These are phyloP conservation scores for Stylosanthes scabra DNA, from an alignment of 331 rosid species.

Conservation along the genomic window DNA sequence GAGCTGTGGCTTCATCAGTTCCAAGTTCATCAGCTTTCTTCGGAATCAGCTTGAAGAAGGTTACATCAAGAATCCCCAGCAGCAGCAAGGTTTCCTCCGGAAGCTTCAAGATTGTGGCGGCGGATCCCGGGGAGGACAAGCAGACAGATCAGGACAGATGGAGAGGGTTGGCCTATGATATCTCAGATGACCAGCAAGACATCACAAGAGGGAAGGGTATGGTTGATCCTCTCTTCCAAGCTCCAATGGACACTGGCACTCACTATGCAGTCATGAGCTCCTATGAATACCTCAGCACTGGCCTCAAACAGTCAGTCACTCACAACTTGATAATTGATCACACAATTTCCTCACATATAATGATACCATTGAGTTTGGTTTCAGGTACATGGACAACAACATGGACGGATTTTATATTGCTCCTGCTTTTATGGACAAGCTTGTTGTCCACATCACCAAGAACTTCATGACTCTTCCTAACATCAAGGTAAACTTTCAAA, in stretches of 20 bases:
- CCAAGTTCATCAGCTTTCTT: slow-evolving; percentile 76
- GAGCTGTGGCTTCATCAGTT: slow-evolving; percentile 56
- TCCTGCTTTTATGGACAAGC: slow-evolving; percentile 98
- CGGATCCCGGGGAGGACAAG: slow-evolving; percentile 51
- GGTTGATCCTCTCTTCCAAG: slow-evolving; percentile 95
- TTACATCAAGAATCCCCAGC: slow-evolving; percentile 51
- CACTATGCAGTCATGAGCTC: slow-evolving; percentile 90
- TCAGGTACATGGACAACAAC: slow-evolving; percentile 80
- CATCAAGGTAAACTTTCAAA: slow-evolving; percentile 55
- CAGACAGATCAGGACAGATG: slow-evolving; percentile 78
- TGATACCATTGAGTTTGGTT: background rate
- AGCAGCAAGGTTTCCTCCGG: slow-evolving; percentile 55
- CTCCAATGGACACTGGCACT: slow-evolving; percentile 68
- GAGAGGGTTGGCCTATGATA: slow-evolving; percentile 74
- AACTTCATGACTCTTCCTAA: slow-evolving; percentile 89
- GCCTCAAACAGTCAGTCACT: slow-evolving; percentile 67
- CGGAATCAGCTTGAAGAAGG: slow-evolving; percentile 85
- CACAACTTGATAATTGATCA: no score
- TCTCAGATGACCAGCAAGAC: slow-evolving; percentile 94
- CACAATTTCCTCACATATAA: no score
- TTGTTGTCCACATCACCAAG: slow-evolving; percentile 95
- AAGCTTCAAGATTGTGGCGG: slow-evolving; percentile 68
- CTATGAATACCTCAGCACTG: slow-evolving; percentile 83
- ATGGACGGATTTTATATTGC: slow-evolving; percentile 90
- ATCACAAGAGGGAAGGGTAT: slow-evolving; percentile 96